Conservation (phyloP, 2,329 filamentous ascomycete genomes). For the Leptographium lundbergii region DNA sequence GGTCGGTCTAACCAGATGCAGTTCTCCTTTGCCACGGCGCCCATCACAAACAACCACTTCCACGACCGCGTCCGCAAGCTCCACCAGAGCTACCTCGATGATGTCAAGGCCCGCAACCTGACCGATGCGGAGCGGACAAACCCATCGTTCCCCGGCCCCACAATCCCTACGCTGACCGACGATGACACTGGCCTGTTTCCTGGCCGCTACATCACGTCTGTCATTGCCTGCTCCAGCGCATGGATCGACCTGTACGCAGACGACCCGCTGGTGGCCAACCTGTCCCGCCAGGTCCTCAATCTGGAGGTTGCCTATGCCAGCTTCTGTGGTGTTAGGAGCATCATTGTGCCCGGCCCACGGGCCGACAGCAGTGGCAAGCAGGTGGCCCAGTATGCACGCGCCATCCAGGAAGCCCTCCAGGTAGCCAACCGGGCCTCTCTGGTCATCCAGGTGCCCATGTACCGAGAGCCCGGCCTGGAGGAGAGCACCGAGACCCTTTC, state of each 20-base stretch:
- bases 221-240: slow-evolving; percentile 69
- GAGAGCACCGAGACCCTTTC: slow-evolving; percentile 40
- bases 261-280: slow-evolving; percentile 69
- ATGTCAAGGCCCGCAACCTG: slow-evolving; percentile 21
- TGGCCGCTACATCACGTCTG: slow-evolving; percentile 53
- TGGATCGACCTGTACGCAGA: slow-evolving; percentile 86
- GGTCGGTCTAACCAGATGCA: slow-evolving; percentile 19
- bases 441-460: slow-evolving; percentile 73
- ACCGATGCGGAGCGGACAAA: slow-evolving; percentile 27
- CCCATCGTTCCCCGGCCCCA: slow-evolving; percentile 39
- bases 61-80: slow-evolving; percentile 53
- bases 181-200: slow-evolving; percentile 67
- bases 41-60: slow-evolving; percentile 65
- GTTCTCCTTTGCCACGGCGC: slow-evolving; percentile 70
- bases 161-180: slow-evolving; percentile 58
- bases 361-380: slow-evolving; percentile 35
- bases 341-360: slow-evolving; percentile 70
- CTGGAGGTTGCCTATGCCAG: slow-evolving; percentile 89
- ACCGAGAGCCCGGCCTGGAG: slow-evolving; percentile 53
- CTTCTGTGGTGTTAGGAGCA: slow-evolving; percentile 79
- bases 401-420: slow-evolving; percentile 65
- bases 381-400: slow-evolving; percentile 68
- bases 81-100: slow-evolving; percentile 41
- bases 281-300: slow-evolving; percentile 82
- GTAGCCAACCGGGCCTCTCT: slow-evolving; percentile 67